phyloP scores from a whole-genome alignment of 345 rosid species.

The Turritis glabra region DNA sequence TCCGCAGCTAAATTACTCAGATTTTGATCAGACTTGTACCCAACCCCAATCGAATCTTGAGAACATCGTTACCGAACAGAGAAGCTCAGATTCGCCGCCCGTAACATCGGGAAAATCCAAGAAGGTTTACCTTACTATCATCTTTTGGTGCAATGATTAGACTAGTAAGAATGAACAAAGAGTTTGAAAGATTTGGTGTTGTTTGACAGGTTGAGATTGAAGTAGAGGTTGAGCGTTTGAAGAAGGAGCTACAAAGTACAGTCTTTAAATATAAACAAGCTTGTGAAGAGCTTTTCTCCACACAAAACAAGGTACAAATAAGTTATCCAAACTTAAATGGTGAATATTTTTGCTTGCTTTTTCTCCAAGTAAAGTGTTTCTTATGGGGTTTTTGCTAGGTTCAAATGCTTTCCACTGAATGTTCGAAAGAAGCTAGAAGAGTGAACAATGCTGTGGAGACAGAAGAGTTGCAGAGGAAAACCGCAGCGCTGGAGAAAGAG shows the following conservation, averaged over 20 bases:
- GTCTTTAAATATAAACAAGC: constrained; percentile 61
- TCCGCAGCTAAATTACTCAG: constrained; percentile 19
- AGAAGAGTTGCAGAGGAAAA: constrained; percentile 59
- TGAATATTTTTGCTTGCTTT: constrained; percentile 9
- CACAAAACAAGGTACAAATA: constrained; percentile 62
- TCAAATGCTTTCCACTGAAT: constrained; percentile 57
- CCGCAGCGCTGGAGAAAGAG: constrained; percentile 63
- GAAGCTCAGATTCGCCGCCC: background rate
- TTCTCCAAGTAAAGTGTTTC: constrained; percentile 4
- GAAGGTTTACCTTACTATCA: constrained; percentile 23
- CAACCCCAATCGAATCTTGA: background rate
- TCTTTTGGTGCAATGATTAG: background rate
- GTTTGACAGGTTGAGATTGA: constrained; percentile 52
- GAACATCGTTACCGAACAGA: background rate
- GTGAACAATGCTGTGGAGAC: constrained; percentile 63
- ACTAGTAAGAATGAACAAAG: background rate
- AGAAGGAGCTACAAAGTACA: constrained; percentile 60
- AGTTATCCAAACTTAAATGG: background rate
- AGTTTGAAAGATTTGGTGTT: background rate
- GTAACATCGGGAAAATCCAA: constrained; percentile 21
- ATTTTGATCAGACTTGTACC: constrained; percentile 18
- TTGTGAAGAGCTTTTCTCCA: constrained; percentile 65
- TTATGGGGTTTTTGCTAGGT: constrained; percentile 46
- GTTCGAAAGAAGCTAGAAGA: constrained; percentile 52
- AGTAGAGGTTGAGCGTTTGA: constrained; percentile 63